Base-by-base conservation (phyloP, 495 filamentous ascomycete genomes). In the Tuber brumale region DNA sequence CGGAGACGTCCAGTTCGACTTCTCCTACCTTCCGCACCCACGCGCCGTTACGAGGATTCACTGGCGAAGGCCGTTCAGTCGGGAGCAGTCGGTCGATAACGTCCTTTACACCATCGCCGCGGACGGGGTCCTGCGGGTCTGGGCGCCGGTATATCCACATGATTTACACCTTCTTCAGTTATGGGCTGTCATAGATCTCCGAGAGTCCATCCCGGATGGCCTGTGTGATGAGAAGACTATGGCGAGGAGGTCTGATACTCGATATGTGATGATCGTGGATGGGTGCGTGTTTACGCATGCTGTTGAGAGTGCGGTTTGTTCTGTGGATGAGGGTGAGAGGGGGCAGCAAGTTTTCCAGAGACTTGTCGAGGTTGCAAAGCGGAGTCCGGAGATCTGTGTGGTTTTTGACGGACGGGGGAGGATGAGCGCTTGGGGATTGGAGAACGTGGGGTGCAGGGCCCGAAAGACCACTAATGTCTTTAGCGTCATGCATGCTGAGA, bases 361-460 rank as follows among this genome's bases (percentile, higher is more conserved):
- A 84, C 86, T 98, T 9, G 90, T 94, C 43, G 93, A 96, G 76
- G 89, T 97, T 75, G 93, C 93, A 9, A 95, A 93, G 73, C 90
- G 90, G 41, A 91, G 87, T 71, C 96, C 95, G 0, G 96, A 99
- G 80, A 89, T 98, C 3, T 94, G 93, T 78, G 87, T 97, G 23
- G 90, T 95, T 3, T 86, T 97, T 72, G 94, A 99, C 84, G 91
- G 91, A 31, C 86, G 88, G 51, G 95, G 95, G 7, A 89, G 91
- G 79, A 94, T 98, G 93, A 93, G 92, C 70, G 95, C 94, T 0
- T 97, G 95, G 95, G 96, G 93, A 2, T 82, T 99, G 74, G 94
- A 98, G 83, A 93, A 94, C 81, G 88, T 97, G 39, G 93, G 94
- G 27, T 90, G 89, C 80, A 95, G 93, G 79, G 85, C 86, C 44